Percentiles rank a stretch among this genome's conserved stretches.
Conservation (phyloP, 129 eudicot species). For the Artemisia argyi region DNA sequence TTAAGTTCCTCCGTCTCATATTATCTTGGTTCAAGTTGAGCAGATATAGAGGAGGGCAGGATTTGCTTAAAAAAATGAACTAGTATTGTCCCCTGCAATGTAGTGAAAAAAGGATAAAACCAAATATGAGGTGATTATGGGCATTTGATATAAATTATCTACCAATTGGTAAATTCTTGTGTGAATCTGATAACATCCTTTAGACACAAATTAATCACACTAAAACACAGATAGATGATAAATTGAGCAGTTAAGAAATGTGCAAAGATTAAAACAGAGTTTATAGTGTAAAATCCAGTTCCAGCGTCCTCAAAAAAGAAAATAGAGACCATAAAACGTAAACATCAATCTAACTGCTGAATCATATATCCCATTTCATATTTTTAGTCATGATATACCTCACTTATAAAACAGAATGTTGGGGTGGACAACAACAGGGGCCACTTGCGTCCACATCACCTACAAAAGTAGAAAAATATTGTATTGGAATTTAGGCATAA, state of each 20-base stretch:
- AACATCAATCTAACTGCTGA: not conserved
- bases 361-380: not conserved
- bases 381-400: not conserved
- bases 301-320: not conserved
- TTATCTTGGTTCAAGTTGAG: no score
- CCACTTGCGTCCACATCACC: conserved; percentile 3
- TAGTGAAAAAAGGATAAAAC: conserved; percentile 11
- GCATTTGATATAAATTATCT: not conserved
- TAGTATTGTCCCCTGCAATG: conserved; percentile 4
- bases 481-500: not conserved
- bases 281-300: not conserved
- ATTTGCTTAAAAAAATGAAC: not conserved
- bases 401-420: not conserved
- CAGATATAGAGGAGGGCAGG: no score
- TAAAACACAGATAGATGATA: not conserved
- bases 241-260: no score
- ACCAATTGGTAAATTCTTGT: not conserved
- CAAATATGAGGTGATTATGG: not conserved
- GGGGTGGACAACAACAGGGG: not conserved
- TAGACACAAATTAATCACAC: not conserved
- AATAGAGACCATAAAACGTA: not conserved
- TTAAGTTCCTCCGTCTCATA: no score
- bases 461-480: not conserved
- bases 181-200: not conserved
- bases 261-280: not conserved